Conservation (phyloP, 306 rosid genomes). For the Rubus parviflorus region DNA sequence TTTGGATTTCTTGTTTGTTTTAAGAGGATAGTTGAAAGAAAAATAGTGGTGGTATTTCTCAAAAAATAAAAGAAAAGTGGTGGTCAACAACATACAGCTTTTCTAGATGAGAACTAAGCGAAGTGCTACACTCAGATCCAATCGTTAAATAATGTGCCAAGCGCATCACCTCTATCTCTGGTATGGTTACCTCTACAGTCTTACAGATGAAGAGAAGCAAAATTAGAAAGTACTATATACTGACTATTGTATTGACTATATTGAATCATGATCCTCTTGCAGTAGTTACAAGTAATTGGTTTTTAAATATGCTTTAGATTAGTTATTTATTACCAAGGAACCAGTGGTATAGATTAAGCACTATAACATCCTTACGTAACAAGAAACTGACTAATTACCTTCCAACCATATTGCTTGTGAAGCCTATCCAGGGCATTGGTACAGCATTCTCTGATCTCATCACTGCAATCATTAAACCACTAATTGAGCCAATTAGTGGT, state of each 20-base stretch:
- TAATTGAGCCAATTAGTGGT: slow-evolving; percentile 70
- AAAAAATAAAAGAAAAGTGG: background rate
- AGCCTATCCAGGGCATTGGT: slow-evolving; percentile 61
- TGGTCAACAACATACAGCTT: slow-evolving; percentile 48
- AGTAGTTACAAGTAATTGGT: background rate
- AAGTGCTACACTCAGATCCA: slow-evolving; percentile 73
- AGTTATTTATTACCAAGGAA: background rate
- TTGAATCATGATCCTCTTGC: background rate
- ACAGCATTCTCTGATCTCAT: slow-evolving; percentile 75
- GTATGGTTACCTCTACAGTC: slow-evolving; percentile 84
- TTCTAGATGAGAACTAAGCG: slow-evolving; percentile 50
- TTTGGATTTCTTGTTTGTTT: slow-evolving; percentile 21
- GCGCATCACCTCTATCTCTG: slow-evolving; percentile 94
- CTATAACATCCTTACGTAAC: background rate
- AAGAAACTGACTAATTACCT: slow-evolving; percentile 47
- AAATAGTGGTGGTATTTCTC: background rate
- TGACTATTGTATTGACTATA: background rate
- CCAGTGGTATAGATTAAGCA: background rate
- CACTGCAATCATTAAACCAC: slow-evolving; percentile 96
- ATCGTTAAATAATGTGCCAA: slow-evolving; percentile 86
- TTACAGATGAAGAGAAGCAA: slow-evolving; percentile 25
- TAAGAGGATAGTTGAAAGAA: slow-evolving; percentile 5
- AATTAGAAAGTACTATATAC: slow-evolving; percentile 24
- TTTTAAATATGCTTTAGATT: background rate
- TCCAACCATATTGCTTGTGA: slow-evolving; percentile 66